A percentile compares a stretch with the other conserved stretches of the same genome.
phyloP scores from a whole-genome alignment of 306 rosid species.

The Begonia peltatifolia region DNA sequence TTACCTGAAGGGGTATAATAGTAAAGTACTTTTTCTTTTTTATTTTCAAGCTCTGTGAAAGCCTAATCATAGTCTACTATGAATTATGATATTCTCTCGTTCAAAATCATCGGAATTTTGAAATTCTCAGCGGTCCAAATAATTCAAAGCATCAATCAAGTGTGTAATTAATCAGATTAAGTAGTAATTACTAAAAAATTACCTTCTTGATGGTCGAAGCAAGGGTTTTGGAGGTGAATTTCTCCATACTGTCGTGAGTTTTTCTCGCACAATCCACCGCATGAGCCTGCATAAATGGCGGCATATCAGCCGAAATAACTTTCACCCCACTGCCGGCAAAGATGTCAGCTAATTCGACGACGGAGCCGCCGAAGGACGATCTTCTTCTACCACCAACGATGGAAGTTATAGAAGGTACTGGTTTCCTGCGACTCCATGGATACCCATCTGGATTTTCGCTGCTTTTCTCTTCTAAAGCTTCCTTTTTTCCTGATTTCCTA shows the following conservation, averaged over 20 bases:
- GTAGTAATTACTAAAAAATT: neutral
- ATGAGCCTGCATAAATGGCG: conserved; percentile 98
- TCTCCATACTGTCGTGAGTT: conserved; percentile 69
- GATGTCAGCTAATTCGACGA: conserved; percentile 43
- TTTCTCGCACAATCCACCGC: conserved; percentile 82
- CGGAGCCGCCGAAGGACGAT: conserved; percentile 35
- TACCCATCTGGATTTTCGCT: conserved; percentile 3
- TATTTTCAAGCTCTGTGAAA: too few species aligned
- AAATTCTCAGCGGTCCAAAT: too few species aligned
- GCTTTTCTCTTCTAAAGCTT: conserved; percentile 13
- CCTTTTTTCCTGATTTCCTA: neutral
- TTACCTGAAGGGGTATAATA: too few species aligned
- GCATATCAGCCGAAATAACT: conserved; percentile 84
- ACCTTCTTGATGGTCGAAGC: conserved; percentile 85
- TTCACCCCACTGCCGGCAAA: conserved; percentile 65
- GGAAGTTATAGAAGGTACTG: conserved; percentile 23
- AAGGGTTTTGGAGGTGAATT: conserved; percentile 83
- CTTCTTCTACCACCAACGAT: conserved; percentile 41
- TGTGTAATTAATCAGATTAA: too few species aligned
- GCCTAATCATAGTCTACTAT: too few species aligned
- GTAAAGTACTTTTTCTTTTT: too few species aligned
- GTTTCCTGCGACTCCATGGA: conserved; percentile 14
- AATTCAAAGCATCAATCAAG: too few species aligned
- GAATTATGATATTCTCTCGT: too few species aligned
- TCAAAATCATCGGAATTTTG: too few species aligned